Base-by-base conservation (phyloP, 163 green algal species). In the Scenedesmus sp. region DNA sequence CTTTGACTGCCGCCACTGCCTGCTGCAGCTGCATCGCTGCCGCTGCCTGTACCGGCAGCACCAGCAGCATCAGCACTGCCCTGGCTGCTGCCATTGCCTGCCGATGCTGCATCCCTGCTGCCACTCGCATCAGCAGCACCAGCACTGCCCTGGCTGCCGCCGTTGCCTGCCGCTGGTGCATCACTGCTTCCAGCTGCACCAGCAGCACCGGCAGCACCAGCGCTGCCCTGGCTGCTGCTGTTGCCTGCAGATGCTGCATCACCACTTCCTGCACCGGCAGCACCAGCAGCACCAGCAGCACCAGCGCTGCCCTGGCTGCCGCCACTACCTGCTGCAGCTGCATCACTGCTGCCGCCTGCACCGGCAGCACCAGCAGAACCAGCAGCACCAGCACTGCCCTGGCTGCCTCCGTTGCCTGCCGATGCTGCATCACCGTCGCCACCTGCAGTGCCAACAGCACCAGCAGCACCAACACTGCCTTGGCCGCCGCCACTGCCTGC, bases 291-390 rank as follows among this genome's bases (percentile, higher is more conserved):
- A 56, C 57, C 52, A 56, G 1, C 57, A 56, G 0, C 88, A 87
- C 10, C 87, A 62, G 2, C 26, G 9, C 52, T 74, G 70, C 70
- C 16, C 26, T 46, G 46, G 5, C 10, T 84, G 82, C 89, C 89
- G 55, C 64, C 83, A 90, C n/a, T 55, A 64, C 82, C 56, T 64
- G 26, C 90, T 73, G 59, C 84, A 83, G 62, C 88, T 56, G 59
- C 88, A 82, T 10, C 34, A 82, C n/a, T 46, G 26, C 57, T 77
- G 64, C 56, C 55, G n/a, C 84, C 57, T 26, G n/a, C 20, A 15
- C 60, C 54, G 34, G 34, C 34, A 46, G 34, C 34, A 46, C 15
- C 60, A 46, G 59, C 15, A 87, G 9, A 4, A 77, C 55, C 52
- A 56, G 1, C 57, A 56, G 0, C 88, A 87, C 10, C 87, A 62